Conservation (phyloP, 805 yeast species). For the Wickerhamomyces kurtzmanii region DNA sequence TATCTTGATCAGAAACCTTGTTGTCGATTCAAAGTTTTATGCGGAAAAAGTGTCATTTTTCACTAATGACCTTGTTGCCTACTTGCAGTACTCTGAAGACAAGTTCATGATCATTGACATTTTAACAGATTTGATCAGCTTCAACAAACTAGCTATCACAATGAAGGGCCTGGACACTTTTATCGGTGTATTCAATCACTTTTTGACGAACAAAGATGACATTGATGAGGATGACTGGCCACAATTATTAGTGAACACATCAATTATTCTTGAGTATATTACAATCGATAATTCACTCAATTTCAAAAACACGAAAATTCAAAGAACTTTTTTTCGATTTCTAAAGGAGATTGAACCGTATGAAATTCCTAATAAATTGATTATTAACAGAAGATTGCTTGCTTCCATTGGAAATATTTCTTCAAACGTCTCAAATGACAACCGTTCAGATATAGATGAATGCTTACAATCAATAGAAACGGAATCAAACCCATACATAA, state of each 20-base stretch:
- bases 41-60: conserved; percentile 5
- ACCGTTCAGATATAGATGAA: conserved; percentile 3
- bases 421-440: conserved; percentile 11
- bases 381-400: conserved; percentile 11
- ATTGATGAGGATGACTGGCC: conserved; percentile 15
- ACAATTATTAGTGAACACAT: conserved; percentile 8
- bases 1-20: conserved; percentile 1
- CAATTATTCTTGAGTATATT: conserved; percentile 10
- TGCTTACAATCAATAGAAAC: neutral
- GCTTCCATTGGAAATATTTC: conserved; percentile 17
- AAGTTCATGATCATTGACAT: conserved; percentile 9
- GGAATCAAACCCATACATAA: conserved; percentile 12
- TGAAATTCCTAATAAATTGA: conserved; percentile 12
- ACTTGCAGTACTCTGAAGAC: conserved; percentile 3
- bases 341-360: conserved; percentile 3
- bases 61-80: conserved; percentile 6
- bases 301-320: conserved; percentile 3
- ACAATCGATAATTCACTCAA: conserved; percentile 8
- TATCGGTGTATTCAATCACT: too few relatives aligned
- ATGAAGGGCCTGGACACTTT: too few relatives aligned
- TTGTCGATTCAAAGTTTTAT: neutral
- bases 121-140: conserved; percentile 7
- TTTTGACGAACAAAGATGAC: conserved; percentile 1
- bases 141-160: too few relatives aligned
- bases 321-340: conserved; percentile 1